Conservation (phyloP, 768 basidiomycete genomes). For the Termitomyces sp. region DNA sequence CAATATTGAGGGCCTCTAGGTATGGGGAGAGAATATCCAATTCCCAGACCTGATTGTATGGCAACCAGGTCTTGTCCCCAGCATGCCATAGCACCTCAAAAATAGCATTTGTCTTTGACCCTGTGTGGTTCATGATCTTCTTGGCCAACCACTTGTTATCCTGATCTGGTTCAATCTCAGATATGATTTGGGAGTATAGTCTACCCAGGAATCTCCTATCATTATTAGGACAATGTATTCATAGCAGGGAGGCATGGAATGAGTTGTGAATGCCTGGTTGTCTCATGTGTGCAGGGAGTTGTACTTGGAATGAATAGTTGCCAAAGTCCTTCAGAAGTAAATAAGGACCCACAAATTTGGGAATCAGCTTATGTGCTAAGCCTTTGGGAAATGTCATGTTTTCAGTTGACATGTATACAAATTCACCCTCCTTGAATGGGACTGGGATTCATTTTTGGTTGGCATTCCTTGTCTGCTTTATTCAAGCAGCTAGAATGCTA, state of each 20-base stretch:
- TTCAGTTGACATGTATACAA: neutral
- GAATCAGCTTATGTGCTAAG: neutral
- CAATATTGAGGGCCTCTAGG: no score
- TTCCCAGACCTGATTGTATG: no score
- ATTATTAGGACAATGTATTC: neutral
- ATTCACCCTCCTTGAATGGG: neutral
- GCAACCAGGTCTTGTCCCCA: no score
- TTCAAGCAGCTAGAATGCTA: no score
- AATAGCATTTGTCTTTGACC: no score
- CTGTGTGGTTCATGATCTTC: no score
- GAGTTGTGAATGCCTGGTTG: neutral
- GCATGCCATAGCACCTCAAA: no score
- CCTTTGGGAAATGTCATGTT: neutral
- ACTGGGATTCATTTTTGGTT: no score
- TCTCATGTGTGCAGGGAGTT: neutral
- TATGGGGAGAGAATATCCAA: no score
- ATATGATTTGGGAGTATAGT: neutral
- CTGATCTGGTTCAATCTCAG: neutral
- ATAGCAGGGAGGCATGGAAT: no score
- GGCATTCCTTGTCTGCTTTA: no score
- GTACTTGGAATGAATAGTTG: neutral
- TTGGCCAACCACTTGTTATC: no score
- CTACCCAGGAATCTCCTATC: neutral
- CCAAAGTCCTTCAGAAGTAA: neutral
- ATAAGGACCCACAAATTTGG: neutral